phyloP scores from a whole-genome alignment of 2,329 filamentous ascomycete genomes.

The Xylariales sp. region DNA sequence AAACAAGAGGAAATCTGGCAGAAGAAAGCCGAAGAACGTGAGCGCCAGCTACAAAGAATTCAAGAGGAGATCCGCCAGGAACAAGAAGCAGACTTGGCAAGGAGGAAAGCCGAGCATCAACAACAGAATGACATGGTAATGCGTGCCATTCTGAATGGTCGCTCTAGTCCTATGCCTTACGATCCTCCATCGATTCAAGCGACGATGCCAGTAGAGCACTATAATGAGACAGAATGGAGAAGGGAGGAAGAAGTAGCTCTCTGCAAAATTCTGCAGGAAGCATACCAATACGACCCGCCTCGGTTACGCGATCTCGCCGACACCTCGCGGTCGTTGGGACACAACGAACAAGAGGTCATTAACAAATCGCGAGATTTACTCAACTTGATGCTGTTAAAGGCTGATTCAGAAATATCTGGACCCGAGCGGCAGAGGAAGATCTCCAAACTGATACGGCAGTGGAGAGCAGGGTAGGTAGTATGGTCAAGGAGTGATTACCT shows the following conservation, averaged over 20 bases:
- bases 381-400: constrained; percentile 16
- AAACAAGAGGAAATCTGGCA: constrained; percentile 10
- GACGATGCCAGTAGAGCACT: too few species aligned
- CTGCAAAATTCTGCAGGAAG: constrained; percentile 18
- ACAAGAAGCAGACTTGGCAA: constrained; percentile 7
- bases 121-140: constrained; percentile 17
- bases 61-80: constrained; percentile 12
- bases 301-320: constrained; percentile 14
- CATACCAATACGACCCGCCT: constrained; percentile 14
- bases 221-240: constrained; percentile 18
- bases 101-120: constrained; percentile 10
- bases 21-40: constrained; percentile 5
- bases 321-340: constrained; percentile 17
- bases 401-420: constrained; percentile 9
- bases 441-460: constrained; percentile 12
- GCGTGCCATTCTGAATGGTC: constrained; percentile 9
- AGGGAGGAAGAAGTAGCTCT: constrained; percentile 19
- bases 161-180: not conserved
- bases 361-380: constrained; percentile 19
- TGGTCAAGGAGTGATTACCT: too few species aligned
- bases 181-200: not conserved
- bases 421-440: constrained; percentile 10
- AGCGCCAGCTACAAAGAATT: constrained; percentile 8
- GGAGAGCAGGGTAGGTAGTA: constrained; percentile 6
- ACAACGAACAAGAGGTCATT: constrained; percentile 14